phyloP scores from a whole-genome alignment of 768 basidiomycete species.

The Tylopilus vinaceipallidus region DNA sequence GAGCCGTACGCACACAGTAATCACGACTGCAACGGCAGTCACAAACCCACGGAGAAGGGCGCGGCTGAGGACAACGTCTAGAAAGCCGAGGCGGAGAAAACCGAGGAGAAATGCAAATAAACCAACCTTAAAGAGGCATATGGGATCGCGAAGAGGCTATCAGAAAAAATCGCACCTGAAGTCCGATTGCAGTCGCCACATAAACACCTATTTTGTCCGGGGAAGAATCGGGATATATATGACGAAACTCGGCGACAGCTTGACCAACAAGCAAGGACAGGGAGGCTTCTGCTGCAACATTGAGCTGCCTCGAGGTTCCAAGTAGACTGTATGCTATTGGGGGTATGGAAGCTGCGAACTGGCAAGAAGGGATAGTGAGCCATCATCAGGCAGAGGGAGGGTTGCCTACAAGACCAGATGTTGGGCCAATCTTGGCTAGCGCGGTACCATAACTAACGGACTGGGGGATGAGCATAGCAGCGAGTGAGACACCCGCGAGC shows the following conservation, averaged over 20 bases:
- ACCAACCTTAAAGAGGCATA: constrained; percentile 53
- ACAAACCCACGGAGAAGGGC: constrained; percentile 87
- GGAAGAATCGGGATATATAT: constrained; percentile 37
- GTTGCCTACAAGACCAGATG: constrained; percentile 73
- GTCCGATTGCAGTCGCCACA: constrained; percentile 77
- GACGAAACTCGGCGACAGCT: constrained; percentile 69
- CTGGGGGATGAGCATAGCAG: constrained; percentile 80
- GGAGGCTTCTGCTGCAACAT: constrained; percentile 87
- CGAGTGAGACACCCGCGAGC: constrained; percentile 84
- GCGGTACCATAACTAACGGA: constrained; percentile 92
- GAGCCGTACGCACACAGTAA: constrained; percentile 61
- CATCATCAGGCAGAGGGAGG: neutral
- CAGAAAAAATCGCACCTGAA: constrained; percentile 54
- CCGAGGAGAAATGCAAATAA: constrained; percentile 84
- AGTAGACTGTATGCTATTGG: constrained; percentile 88
- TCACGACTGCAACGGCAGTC: constrained; percentile 80
- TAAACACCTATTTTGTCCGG: constrained; percentile 57
- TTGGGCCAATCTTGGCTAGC: constrained; percentile 79
- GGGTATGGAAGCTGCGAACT: constrained; percentile 86
- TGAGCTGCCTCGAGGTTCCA: constrained; percentile 79
- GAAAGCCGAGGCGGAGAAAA: constrained; percentile 85
- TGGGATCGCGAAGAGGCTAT: neutral
- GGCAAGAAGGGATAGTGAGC: neutral
- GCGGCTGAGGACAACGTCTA: constrained; percentile 90
- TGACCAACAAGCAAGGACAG: constrained; percentile 86